Conservation (phyloP, 1,284 basidiomycete species). For the Caloboletus inedulis region DNA sequence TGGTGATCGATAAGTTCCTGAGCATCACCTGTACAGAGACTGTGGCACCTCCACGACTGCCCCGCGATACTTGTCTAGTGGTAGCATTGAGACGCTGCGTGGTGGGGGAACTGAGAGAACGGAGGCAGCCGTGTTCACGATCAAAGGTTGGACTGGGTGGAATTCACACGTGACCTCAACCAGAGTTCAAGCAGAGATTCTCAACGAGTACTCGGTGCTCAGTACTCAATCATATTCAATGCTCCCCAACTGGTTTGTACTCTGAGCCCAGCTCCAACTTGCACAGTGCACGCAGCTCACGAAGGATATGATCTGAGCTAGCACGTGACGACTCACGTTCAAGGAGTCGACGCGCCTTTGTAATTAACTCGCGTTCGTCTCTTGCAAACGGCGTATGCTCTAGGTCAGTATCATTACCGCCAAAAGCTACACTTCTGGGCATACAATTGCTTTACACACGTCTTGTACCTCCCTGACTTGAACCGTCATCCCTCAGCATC, state of each 20-base stretch:
- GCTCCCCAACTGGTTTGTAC: too few relatives aligned
- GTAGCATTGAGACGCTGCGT: constrained; percentile 6
- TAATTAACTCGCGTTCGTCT: background rate
- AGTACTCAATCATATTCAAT: too few relatives aligned
- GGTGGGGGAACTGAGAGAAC: constrained; percentile 1
- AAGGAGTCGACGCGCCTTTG: constrained; percentile 1
- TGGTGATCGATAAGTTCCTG: constrained; percentile 33
- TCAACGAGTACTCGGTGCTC: too few relatives aligned
- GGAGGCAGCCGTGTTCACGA: background rate
- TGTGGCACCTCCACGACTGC: constrained; percentile 74
- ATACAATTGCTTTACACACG: background rate
- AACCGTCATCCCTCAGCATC: background rate
- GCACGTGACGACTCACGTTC: too few relatives aligned
- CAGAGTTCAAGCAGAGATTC: too few relatives aligned
- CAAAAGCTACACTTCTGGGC: background rate
- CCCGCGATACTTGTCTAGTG: constrained; percentile 66
- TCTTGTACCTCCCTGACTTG: background rate
- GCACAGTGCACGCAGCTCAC: too few relatives aligned
- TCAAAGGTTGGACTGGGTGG: too few relatives aligned
- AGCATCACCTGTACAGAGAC: background rate
- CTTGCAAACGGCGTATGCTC: background rate
- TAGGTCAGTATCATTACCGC: too few relatives aligned
- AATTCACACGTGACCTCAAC: constrained; percentile 3
- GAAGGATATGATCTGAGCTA: too few relatives aligned
- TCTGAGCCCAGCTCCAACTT: too few relatives aligned